Conservation (phyloP, 176 grass and related monocot genomes). For the Bromus sterilis region DNA sequence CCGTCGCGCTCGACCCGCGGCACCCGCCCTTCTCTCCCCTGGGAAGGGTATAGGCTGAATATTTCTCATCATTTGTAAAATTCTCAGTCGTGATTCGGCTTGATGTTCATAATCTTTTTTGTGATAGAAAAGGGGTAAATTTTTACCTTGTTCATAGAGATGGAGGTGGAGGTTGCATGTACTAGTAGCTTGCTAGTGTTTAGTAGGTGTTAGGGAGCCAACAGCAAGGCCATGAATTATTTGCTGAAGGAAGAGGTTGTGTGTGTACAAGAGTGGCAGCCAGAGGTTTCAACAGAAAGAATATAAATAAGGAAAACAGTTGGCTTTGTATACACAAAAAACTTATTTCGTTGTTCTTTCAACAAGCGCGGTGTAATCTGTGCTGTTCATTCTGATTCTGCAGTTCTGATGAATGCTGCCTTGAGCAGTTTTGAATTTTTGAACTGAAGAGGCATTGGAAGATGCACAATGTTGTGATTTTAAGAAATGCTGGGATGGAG, state of each 20-base stretch:
- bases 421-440: not conserved
- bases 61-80: not conserved
- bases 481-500: not conserved
- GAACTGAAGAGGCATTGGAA: not conserved
- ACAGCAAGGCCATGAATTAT: conserved; percentile 1
- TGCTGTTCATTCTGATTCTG: not conserved
- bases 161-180: not conserved
- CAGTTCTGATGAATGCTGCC: not conserved
- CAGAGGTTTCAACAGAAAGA: not conserved
- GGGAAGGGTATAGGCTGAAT: conserved; percentile 52
- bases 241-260: conserved; percentile 14
- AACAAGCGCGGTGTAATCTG: not conserved
- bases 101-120: conserved; percentile 36
- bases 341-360: not conserved
- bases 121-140: not conserved
- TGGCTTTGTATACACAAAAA: not conserved
- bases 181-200: not conserved
- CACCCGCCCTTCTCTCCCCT: conserved; percentile 71
- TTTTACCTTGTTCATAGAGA: conserved; percentile 28
- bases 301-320: conserved; percentile 11
- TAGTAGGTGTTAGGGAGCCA: conserved; percentile 20
- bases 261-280: not conserved
- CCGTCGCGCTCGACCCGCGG: conserved; percentile 36
- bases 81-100: not conserved
- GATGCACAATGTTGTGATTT: not conserved